Percentiles rank a stretch among this genome's conserved stretches.
Conservation (phyloP, 2,329 filamentous ascomycete species). For the Ophiostoma piceae region DNA sequence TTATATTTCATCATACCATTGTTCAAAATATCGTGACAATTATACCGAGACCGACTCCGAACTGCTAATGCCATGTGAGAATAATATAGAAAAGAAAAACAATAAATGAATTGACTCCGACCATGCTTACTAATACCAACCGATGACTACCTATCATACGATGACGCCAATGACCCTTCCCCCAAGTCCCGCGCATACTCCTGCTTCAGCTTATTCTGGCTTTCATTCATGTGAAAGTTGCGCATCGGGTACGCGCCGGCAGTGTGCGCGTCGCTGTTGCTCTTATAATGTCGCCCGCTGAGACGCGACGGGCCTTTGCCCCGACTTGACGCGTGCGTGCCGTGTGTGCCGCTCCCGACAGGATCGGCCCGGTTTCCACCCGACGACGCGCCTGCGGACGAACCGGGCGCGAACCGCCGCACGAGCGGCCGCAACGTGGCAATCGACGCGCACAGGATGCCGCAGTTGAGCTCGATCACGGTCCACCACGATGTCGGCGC, state of each 20-base stretch:
- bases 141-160: not conserved
- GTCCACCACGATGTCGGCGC: slow-evolving; percentile 59
- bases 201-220: not conserved
- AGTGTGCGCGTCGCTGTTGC: not conserved
- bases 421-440: slow-evolving; percentile 77
- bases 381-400: not conserved
- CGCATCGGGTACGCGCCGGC: not conserved
- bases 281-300: not conserved
- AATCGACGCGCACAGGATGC: slow-evolving; percentile 83
- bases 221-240: not conserved
- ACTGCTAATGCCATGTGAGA: not conserved
- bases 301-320: not conserved
- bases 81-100: not conserved
- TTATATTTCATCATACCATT: not conserved
- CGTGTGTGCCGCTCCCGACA: not conserved
- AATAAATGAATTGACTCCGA: not conserved
- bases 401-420: slow-evolving; percentile 37
- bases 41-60: not conserved
- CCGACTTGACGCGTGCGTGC: not conserved
- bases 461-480: slow-evolving; percentile 84
- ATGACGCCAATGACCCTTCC: not conserved
- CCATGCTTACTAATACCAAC: not conserved
- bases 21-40: not conserved
- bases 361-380: not conserved
- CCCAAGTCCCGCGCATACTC: not conserved